Percentiles rank a stretch among this genome's conserved stretches.
These are phyloP conservation scores for Brassica carinata DNA, from an alignment of 345 rosid genomes.

Conservation along the genomic window DNA sequence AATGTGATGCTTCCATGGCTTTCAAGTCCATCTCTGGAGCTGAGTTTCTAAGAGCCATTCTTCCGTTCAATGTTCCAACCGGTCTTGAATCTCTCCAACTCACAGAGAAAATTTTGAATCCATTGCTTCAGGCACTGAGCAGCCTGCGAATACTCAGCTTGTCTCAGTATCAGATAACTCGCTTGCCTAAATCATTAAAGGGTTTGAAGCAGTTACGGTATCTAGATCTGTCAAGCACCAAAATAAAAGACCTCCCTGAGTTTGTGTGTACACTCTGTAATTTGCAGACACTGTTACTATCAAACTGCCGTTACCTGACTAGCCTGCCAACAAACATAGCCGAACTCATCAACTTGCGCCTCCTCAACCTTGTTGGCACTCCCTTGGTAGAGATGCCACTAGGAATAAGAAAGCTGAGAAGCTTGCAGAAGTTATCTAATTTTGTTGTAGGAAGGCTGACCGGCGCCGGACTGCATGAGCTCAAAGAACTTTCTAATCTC, in stretches of 20 bases:
- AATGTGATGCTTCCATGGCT: constrained; percentile 36
- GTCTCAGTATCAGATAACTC: constrained; percentile 38
- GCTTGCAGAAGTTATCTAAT: constrained; percentile 38
- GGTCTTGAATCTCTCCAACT: constrained; percentile 41
- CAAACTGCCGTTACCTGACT: constrained; percentile 24
- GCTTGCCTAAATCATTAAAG: constrained; percentile 38
- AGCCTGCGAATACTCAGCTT: constrained; percentile 37
- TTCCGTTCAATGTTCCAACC: constrained; percentile 37
- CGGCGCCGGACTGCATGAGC: constrained; percentile 41
- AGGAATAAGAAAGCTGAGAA: constrained; percentile 39
- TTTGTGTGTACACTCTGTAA: constrained; percentile 39
- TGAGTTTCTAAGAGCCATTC: constrained; percentile 37
- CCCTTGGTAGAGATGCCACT: constrained; percentile 40
- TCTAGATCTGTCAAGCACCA: constrained; percentile 43
- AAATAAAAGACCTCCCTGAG: constrained; percentile 37
- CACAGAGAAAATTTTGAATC: constrained; percentile 28
- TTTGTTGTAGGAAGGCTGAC: constrained; percentile 36
- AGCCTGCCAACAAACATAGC: constrained; percentile 43
- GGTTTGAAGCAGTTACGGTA: constrained; percentile 40
- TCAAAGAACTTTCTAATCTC: constrained; percentile 38
- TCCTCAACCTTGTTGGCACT: constrained; percentile 41
- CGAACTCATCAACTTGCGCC: constrained; percentile 41
- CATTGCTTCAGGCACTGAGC: constrained; percentile 27
- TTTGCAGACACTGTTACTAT: constrained; percentile 42
- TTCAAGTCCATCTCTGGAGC: constrained; percentile 33